Base-by-base conservation (phyloP, 306 rosid genomes). In the Prunus dulcis region DNA sequence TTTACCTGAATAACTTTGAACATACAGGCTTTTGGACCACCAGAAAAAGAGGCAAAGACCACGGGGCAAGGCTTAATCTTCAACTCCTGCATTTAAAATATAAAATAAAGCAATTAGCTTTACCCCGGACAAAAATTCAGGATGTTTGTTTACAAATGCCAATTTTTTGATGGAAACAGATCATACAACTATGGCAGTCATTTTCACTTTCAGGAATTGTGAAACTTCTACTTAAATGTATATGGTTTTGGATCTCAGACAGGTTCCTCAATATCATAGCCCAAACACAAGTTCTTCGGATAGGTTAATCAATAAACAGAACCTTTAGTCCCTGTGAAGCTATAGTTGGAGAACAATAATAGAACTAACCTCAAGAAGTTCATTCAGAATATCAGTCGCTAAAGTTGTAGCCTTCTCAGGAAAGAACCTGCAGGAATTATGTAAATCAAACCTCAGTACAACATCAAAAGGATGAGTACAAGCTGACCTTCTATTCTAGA, bases 1-100 rank as follows among this genome's bases (percentile, higher is more conserved):
- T 79, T 80, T 82, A 95, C 99, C 99, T 89, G 96, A 80, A 95
- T 91, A 86, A 92, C 82, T 84, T 88, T 88, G 69, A 75, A 72
- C 98, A 95, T 89, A 76, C 96, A 95, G 72, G 97, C 84, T 87
- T 86, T 90, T 56, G 98, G 83, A 80, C 97, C 98, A 17, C 98
- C 98, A 43, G 97, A 92, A 81, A 95, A 92, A 49, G 98, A 92
- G 15, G 91, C 92, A 56, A 95, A 88, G 27, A 95, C 96, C 74
- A 95, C 74, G 22, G 97, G 99, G 82, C 97, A 83, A 38, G 88
- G 95, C 86, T 89, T 88, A 52, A 69, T 73, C 79, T 86, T 94
- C 74, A 91, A 83, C 78, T 85, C 97, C 98, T 94, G 82, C 74
- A 86, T 71, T 71, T 66, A 27, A 77, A 49, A 69, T 30, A 19